phyloP scores from a whole-genome alignment of 768 basidiomycete genomes.

The Saitozyma sp. region DNA sequence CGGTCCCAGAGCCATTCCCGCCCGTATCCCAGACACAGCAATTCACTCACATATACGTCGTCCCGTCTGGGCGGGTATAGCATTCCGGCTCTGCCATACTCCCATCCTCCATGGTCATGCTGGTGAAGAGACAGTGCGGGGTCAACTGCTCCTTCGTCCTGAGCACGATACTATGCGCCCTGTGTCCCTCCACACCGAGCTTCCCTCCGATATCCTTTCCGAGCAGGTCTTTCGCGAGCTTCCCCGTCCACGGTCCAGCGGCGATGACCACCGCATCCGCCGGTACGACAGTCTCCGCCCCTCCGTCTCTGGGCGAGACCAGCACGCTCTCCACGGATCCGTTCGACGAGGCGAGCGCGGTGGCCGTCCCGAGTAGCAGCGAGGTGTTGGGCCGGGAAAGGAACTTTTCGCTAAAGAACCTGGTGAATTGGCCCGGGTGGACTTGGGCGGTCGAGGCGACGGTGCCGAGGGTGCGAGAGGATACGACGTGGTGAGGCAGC shows the following conservation, averaged over 20 bases:
- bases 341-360: neutral
- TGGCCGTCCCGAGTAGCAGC: neutral
- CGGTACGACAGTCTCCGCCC: constrained; percentile 46
- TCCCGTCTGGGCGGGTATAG: constrained; percentile 52
- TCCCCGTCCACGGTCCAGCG: constrained; percentile 84
- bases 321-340: constrained; percentile 3
- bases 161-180: constrained; percentile 54
- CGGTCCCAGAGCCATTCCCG: constrained; percentile 8
- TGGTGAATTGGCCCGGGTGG: constrained; percentile 48
- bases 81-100: constrained; percentile 54
- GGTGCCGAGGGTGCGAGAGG: constrained; percentile 40
- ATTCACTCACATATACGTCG: constrained; percentile 45
- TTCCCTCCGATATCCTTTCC: constrained; percentile 32
- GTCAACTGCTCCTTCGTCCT: constrained; percentile 57
- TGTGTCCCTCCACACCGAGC: constrained; percentile 46
- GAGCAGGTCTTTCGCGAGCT: constrained; percentile 54
- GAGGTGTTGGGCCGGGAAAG: constrained; percentile 28
- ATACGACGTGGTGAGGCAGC: constrained; percentile 39
- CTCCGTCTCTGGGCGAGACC: constrained; percentile 6
- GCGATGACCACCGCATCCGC: constrained; percentile 73
- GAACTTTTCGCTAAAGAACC: constrained; percentile 40
- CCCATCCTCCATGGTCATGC: constrained; percentile 59
- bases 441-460: constrained; percentile 50
- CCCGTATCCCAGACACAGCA: neutral
- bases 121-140: constrained; percentile 81